phyloP scores from a whole-genome alignment of 768 basidiomycete genomes.

The Crucibulum laeve region DNA sequence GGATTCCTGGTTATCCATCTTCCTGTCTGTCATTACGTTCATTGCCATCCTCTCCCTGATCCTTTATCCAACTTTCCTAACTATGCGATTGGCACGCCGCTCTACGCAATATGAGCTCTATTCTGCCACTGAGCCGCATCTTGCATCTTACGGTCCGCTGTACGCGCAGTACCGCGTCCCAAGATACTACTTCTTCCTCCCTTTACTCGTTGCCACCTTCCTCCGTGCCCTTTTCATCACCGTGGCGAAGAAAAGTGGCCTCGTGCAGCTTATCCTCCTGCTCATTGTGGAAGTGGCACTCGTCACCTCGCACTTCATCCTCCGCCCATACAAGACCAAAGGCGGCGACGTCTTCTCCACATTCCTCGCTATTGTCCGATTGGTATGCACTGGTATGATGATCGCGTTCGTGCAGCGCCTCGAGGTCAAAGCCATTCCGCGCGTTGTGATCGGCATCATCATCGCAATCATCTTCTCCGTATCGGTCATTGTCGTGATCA shows the following conservation, averaged over 20 bases:
- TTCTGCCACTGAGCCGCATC: slow-evolving; percentile 20
- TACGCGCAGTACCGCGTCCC: slow-evolving; percentile 62
- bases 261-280: slow-evolving; percentile 65
- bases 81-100: slow-evolving; percentile 39
- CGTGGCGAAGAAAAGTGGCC: slow-evolving; percentile 54
- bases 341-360: slow-evolving; percentile 68
- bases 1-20: slow-evolving; percentile 83
- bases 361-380: slow-evolving; percentile 62
- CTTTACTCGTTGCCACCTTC: slow-evolving; percentile 52
- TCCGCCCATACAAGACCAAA: slow-evolving; percentile 63
- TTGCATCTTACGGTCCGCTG: slow-evolving; percentile 50
- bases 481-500: slow-evolving; percentile 62
- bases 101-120: slow-evolving; percentile 24
- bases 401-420: slow-evolving; percentile 73
- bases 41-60: slow-evolving; percentile 47
- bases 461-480: slow-evolving; percentile 69
- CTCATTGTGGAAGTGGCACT: slow-evolving; percentile 64
- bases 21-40: slow-evolving; percentile 73
- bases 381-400: slow-evolving; percentile 67
- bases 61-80: slow-evolving; percentile 41
- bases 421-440: slow-evolving; percentile 66
- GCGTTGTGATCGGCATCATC: slow-evolving; percentile 77
- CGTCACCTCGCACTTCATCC: slow-evolving; percentile 43
- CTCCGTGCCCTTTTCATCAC: slow-evolving; percentile 72
- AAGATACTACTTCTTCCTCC: slow-evolving; percentile 66